phyloP scores from a whole-genome alignment of 1,284 basidiomycete genomes.

The Sphaerobolus stellatus region DNA sequence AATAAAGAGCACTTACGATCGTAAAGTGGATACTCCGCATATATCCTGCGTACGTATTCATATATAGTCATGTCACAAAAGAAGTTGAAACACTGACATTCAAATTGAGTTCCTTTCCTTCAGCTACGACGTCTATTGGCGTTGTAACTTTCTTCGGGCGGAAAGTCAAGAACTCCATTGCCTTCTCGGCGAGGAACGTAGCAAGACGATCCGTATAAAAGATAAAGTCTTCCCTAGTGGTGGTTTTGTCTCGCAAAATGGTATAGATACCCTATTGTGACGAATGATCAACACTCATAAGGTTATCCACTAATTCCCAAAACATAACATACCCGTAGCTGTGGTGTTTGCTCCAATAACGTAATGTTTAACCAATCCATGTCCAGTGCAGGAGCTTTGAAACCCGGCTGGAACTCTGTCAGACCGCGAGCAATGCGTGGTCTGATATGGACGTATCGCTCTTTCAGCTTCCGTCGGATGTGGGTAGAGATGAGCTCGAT shows the following conservation, averaged over 20 bases:
- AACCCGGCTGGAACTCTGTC: constrained; percentile 18
- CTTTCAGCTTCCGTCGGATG: constrained; percentile 79
- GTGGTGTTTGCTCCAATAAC: constrained; percentile 75
- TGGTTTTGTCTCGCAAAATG: constrained; percentile 71
- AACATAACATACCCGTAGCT: constrained; percentile 60
- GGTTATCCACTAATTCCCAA: not conserved
- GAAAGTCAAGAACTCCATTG: constrained; percentile 80
- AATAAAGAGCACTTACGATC: constrained; percentile 56
- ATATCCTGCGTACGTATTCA: constrained; percentile 44
- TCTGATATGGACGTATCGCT: constrained; percentile 75
- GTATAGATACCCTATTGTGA: constrained; percentile 80
- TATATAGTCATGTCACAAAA: constrained; percentile 10
- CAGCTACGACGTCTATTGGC: constrained; percentile 55
- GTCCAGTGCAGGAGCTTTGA: constrained; percentile 28
- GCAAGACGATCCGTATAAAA: constrained; percentile 87
- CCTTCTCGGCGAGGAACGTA: constrained; percentile 82
- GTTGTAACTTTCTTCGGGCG: constrained; percentile 63
- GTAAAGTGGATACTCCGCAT: constrained; percentile 82
- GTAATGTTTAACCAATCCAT: constrained; percentile 56
- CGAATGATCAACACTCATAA: not conserved
- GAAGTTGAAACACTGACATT: constrained; percentile 37
- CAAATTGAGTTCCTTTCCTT: constrained; percentile 65
- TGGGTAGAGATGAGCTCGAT: constrained; percentile 94
- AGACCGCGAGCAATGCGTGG: constrained; percentile 54
- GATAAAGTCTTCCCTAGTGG: constrained; percentile 81